A percentile compares a stretch with the other conserved stretches of the same genome.
Evolutionary conservation across 768 basidiomycete species (phyloP).

Genomic region (Pilatotrama ljubarskyi): DNA sequence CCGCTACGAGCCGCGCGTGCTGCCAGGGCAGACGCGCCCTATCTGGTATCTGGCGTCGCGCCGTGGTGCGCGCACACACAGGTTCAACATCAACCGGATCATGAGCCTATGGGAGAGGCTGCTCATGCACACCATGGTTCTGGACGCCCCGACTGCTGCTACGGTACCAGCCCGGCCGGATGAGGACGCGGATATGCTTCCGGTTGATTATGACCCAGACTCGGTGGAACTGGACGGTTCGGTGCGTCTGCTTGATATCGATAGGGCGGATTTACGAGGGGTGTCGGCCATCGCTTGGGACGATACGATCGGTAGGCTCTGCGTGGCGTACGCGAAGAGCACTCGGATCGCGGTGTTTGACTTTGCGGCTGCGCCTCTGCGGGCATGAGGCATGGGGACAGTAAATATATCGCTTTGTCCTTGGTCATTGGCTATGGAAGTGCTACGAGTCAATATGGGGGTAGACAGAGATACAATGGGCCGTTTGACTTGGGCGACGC

Average conservation of each 20-base stretch:
- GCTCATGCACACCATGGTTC: neutral
- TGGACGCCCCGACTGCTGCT: no score
- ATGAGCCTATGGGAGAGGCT: neutral
- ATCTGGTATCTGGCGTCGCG: slow-evolving; percentile 9
- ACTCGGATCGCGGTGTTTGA: slow-evolving; percentile 10
- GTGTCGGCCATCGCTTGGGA: slow-evolving; percentile 62
- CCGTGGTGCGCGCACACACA: neutral
- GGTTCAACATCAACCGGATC: neutral
- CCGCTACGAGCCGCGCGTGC: neutral
- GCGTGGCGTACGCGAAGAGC: slow-evolving; percentile 41
- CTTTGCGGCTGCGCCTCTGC: slow-evolving; percentile 11
- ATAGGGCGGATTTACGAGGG: slow-evolving; percentile 19
- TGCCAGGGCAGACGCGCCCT: slow-evolving; percentile 16
- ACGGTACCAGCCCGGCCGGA: neutral
- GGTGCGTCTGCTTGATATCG: neutral
- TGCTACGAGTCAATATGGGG: no score
- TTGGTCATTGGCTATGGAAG: no score
- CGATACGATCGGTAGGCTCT: slow-evolving; percentile 61
- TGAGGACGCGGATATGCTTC: neutral
- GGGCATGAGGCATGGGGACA: neutral
- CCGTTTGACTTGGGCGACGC: no score
- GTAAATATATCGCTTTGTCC: neutral
- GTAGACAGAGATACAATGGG: no score
- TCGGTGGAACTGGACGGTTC: neutral
- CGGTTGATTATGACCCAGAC: neutral